Evolutionary conservation across 2,329 filamentous ascomycete genomes (phyloP), one percentile per base, ranked within the genome.

Genomic region (Pseudogymnoascus sp.): DNA sequence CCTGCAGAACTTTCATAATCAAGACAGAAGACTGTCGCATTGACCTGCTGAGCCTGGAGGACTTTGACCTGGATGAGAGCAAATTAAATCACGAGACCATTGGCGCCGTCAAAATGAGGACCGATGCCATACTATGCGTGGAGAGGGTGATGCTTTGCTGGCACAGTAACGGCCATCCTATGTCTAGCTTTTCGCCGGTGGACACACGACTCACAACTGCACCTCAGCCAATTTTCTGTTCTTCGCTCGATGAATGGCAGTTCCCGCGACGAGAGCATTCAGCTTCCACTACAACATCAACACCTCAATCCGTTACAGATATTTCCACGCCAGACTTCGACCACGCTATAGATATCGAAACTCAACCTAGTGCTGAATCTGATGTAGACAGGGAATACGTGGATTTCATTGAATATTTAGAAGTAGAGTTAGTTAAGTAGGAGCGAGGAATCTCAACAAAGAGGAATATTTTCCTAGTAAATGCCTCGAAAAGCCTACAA

Each of bases 71-170:
- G 14, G 45, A 65, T 36, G 61, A 65, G 11, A 51, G 6, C 23
- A 6, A 1, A 51, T 51, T 28, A 51, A 43, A 57, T 13, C 34
- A 19, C n/a, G 65, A 66, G 39, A 43, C 51, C 4, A n/a, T 65
- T 51, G 23, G 63, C 7, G 60, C 45, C 6, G 21, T 65, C 21
- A 62, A 36, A 51, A 57, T 60, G 7, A 41, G 25, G 13, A 21
- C 31, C 8, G 61, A 65, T 61, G 65, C 60, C 7, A 19, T n/a
- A 36, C 16, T 41, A 11, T 65, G 31, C 60, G 63, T 66, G 16
- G 65, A 66, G 45, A 66, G 61, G 54, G 60, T 64, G 11, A 51
- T 60, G 45, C 31, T 66, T 28, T 65, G 65, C 45, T 66, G 65
- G 65, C 63, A 65, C 64, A 51, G 36, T 69, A 51, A 28, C 23